A percentile compares a stretch with the other conserved stretches of the same genome.
Evolutionary conservation across 2,329 filamentous ascomycete species (phyloP).

Genomic region (Tolypocladium sp.): DNA sequence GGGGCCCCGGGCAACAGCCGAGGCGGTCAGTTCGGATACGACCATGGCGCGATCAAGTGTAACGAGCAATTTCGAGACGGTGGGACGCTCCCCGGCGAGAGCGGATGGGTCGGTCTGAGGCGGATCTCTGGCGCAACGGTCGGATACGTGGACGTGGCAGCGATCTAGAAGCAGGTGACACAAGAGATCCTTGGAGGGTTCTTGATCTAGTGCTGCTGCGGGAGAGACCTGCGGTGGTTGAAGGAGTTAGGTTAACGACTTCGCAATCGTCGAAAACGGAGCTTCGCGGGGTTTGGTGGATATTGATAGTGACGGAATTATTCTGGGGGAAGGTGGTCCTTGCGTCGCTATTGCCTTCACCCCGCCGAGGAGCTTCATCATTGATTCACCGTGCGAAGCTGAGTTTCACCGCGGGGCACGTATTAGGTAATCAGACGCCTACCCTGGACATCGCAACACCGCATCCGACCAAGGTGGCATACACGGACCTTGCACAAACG

Average conservation of each 20-base stretch:
- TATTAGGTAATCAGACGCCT: background rate
- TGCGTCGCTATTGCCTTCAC: background rate
- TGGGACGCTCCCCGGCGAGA: background rate
- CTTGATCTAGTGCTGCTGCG: too few species aligned
- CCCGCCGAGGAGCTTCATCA: background rate
- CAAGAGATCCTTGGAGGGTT: background rate
- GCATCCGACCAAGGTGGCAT: too few species aligned
- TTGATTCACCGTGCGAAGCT: too few species aligned
- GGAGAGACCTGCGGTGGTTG: background rate
- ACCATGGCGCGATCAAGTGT: background rate
- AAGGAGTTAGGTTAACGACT: background rate
- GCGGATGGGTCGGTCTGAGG: background rate
- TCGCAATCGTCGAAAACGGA: background rate
- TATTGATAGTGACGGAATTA: background rate
- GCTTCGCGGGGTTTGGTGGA: background rate
- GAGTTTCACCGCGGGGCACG: background rate
- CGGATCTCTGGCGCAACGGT: background rate
- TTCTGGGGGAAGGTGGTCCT: background rate
- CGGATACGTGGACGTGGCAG: background rate
- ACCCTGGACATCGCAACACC: background rate
- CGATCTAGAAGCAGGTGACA: background rate
- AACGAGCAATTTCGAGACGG: background rate
- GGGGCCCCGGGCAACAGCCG: conserved; percentile 22
- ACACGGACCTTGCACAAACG: too few species aligned
- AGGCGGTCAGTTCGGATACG: conserved; percentile 23